These are phyloP conservation scores for Calonectria hawksworthii DNA, from an alignment of 2,329 filamentous ascomycete species.

Conservation along the genomic window DNA sequence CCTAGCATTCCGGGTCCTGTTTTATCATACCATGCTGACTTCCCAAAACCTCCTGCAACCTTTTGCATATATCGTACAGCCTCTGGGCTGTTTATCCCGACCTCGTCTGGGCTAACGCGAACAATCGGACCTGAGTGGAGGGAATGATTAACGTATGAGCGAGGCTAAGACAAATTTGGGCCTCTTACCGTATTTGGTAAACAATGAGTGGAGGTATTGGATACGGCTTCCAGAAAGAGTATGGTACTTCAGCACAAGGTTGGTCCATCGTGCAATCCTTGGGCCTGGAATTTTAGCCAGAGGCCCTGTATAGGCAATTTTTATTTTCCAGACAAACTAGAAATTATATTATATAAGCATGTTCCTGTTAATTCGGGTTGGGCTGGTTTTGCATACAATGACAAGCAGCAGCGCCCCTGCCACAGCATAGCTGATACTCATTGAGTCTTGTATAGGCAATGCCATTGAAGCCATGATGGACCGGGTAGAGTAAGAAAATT, in stretches of 20 bases:
- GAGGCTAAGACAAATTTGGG: too few relatives aligned
- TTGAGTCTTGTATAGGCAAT: background rate
- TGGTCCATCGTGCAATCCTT: conserved; percentile 7
- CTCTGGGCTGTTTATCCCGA: conserved; percentile 9
- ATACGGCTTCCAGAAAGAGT: background rate
- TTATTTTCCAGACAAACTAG: background rate
- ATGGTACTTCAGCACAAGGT: conserved; percentile 6
- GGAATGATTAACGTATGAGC: background rate
- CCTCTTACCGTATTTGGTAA: background rate
- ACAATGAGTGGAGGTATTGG: background rate
- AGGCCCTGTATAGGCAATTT: background rate
- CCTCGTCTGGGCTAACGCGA: conserved; percentile 3
- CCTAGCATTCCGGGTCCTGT: conserved; percentile 12
- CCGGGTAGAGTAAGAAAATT: background rate
- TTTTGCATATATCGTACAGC: conserved; percentile 13
- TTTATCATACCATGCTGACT: conserved; percentile 9
- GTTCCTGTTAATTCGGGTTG: accelerated
- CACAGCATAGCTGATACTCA: background rate
- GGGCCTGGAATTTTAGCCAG: background rate
- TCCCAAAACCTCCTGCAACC: background rate
- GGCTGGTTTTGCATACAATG: background rate
- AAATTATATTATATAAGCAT: background rate
- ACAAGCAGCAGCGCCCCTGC: background rate
- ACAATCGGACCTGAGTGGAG: background rate
- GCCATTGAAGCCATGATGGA: background rate